Percentiles rank a stretch among this genome's conserved stretches.
phyloP scores from a whole-genome alignment of 768 basidiomycete species.

The Podaxis carcinomalis region DNA sequence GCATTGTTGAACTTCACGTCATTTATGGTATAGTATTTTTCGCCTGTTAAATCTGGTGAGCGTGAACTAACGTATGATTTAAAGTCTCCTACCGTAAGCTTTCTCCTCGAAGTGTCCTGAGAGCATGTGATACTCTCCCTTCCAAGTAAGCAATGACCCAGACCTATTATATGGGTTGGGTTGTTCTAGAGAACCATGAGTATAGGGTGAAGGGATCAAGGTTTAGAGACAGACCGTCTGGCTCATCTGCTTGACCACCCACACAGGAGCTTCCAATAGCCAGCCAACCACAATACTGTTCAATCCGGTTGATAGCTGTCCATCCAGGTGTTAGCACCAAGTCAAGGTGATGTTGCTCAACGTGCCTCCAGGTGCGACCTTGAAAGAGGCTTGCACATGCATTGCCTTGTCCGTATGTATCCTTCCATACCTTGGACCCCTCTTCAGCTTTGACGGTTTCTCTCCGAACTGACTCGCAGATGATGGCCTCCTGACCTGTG shows the following conservation, averaged over 20 bases:
- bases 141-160: constrained; percentile 43
- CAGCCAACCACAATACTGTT: constrained; percentile 38
- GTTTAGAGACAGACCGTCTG: constrained; percentile 20
- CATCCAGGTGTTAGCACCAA: not conserved
- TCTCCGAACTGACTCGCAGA: not conserved
- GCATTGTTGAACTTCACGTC: constrained; percentile 52
- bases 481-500: not conserved
- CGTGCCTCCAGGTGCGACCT: constrained; percentile 41
- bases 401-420: constrained; percentile 3
- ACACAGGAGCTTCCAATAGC: constrained; percentile 42
- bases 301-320: constrained; percentile 45
- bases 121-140: constrained; percentile 18
- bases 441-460: not conserved
- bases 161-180: constrained; percentile 40
- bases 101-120: constrained; percentile 17
- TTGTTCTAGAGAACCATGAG: constrained; percentile 19
- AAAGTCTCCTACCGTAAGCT: constrained; percentile 12
- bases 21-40: constrained; percentile 51
- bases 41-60: not conserved
- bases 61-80: not conserved
- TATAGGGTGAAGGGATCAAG: constrained; percentile 1
- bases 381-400: constrained; percentile 25
- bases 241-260: constrained; percentile 38
- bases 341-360: constrained; percentile 7
- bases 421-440: not conserved